A percentile compares a stretch with the other conserved stretches of the same genome.
Conservation (phyloP, 371 early-diverging fungal genomes). For the Dinochytrium kinnereticum region DNA sequence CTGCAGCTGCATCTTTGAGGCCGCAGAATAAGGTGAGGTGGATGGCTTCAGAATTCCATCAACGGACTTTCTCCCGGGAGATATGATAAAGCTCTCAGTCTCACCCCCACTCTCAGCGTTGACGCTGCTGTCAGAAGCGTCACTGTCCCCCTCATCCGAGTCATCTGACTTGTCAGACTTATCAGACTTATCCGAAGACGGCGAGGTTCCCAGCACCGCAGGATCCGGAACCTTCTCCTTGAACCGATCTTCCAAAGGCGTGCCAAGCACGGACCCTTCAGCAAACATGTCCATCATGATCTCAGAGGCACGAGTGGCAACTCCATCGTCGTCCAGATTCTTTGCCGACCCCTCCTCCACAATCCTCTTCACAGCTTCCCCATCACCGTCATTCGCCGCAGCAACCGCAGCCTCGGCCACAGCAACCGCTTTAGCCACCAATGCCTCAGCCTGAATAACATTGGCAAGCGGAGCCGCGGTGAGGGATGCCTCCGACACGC, state of each 20-base stretch:
- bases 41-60: background rate
- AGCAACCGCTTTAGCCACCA: conserved; percentile 12
- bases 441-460: conserved; percentile 10
- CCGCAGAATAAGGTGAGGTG: background rate
- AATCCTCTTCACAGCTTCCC: background rate
- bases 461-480: background rate
- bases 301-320: background rate
- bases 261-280: too few relatives aligned
- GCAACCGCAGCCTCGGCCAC: background rate
- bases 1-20: background rate
- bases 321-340: background rate
- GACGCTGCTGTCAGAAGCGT: background rate
- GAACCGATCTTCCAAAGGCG: background rate
- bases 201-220: background rate
- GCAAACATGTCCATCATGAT: too few relatives aligned
- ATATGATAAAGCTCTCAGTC: background rate
- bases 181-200: background rate
- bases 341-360: background rate
- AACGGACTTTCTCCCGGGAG: background rate
- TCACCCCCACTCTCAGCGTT: background rate
- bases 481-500: background rate
- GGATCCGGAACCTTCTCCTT: background rate
- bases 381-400: too few relatives aligned
- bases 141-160: background rate
- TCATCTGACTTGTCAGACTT: conserved; percentile 11